phyloP scores from a whole-genome alignment of 345 rosid genomes.

The Populus alba region DNA sequence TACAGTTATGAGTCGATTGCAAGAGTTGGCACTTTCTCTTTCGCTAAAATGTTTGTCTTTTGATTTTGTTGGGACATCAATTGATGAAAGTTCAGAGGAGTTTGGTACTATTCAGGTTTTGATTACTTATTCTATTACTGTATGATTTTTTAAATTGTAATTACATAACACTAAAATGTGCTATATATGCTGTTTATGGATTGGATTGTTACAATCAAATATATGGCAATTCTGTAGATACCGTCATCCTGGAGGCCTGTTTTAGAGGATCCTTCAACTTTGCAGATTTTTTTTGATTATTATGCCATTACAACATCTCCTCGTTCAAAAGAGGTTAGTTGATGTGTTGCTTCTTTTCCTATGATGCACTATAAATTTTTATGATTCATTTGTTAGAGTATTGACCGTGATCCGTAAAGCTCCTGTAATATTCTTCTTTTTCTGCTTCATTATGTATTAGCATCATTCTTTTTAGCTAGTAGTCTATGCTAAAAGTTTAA shows the following conservation, averaged over 20 bases:
- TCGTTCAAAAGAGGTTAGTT: conserved; percentile 90
- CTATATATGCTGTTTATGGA: conserved; percentile 3
- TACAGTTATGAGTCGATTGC: conserved; percentile 70
- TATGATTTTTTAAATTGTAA: not conserved
- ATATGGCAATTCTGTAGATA: conserved; percentile 47
- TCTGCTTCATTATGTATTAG: not conserved
- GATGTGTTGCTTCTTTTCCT: not conserved
- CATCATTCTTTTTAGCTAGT: not conserved
- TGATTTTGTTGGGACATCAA: conserved; percentile 96
- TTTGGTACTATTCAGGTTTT: conserved; percentile 98
- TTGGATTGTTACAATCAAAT: conserved; percentile 5
- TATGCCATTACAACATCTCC: conserved; percentile 72
- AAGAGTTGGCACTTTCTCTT: conserved; percentile 95
- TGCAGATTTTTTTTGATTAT: conserved; percentile 95
- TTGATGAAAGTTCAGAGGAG: conserved; percentile 98
- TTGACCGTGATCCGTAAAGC: not conserved
- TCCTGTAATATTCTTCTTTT: not conserved
- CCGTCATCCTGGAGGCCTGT: conserved; percentile 87
- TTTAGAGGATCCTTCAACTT: conserved; percentile 86
- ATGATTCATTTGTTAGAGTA: not conserved
- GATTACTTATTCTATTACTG: not conserved
- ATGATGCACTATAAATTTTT: not conserved
- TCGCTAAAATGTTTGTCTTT: conserved; percentile 90
- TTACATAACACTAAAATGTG: conserved; percentile 1
- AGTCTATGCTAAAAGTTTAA: not conserved